Evolutionary conservation across 176 grass and related monocot genomes (phyloP), one percentile per base, ranked within the genome.

Genomic region (Pontederia paniculata): DNA sequence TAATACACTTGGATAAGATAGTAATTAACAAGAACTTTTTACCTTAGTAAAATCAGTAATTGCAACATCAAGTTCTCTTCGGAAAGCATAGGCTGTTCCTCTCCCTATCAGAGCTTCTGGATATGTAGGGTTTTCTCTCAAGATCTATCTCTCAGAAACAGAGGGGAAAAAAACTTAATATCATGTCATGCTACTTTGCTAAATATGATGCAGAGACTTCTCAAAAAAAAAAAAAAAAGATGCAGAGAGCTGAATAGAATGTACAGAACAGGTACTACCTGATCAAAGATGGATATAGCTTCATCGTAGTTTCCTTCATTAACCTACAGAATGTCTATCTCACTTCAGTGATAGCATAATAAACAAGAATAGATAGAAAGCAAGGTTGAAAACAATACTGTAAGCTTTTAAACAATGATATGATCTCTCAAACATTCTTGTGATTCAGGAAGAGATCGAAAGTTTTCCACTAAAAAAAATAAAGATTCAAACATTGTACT

Each of bases 1-100:
- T 8, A 66, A 22, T 21, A 16, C 44, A 31, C 43, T 23, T 31
- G 20, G 18, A 47, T 10, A 5, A 20, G 14, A 1, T 22, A 42
- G 25, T 72, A 59, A 21, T 67, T n/a, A 44, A 48, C 62, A 55
- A 56, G 23, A 68, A 50, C 74, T 74, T 51, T 71, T 23, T 70
- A 90, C 93, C 86, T 81, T 88, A 65, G 83, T 90, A 69, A 97
- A 97, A 72, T 97, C 93, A 63, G 86, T 84, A 82, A 97, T 90
- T 72, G 93, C 93, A 81, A 82, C 76, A 69, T 90, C 83, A 48
- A 97, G 73, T 71, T 97, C 93, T 80, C 93, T 88, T 84, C 90
- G 86, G 74, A 97, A 97, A 55, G 93, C 93, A 80, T 88, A 81
- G 63, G 93, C 93, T 74, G 93, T 90, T 54, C 93, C 93, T 78